phyloP scores from a whole-genome alignment of 1,284 basidiomycete species.

The Fomitopsis palustris region DNA sequence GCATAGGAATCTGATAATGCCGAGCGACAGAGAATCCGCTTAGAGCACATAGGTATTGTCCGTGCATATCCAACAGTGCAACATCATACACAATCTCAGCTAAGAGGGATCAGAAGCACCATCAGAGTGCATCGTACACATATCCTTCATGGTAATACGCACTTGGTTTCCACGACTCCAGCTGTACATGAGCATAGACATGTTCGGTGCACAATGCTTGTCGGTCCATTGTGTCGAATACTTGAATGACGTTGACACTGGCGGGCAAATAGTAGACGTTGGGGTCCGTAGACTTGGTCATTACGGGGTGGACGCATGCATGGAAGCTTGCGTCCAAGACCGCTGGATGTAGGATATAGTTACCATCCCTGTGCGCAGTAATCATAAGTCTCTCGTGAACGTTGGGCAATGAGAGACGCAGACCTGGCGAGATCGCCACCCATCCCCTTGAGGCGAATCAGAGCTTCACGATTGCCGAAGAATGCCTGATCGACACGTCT shows the following conservation, averaged over 20 bases:
- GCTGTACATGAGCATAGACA: no score
- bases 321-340: constrained; percentile 35
- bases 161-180: no score
- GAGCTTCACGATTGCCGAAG: constrained; percentile 1
- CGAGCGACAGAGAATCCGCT: not conserved
- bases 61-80: not conserved
- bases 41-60: not conserved
- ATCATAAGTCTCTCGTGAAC: not conserved
- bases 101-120: not conserved
- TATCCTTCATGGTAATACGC: no score
- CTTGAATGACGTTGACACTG: constrained; percentile 3
- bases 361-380: not conserved
- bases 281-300: constrained; percentile 22
- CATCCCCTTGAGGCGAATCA: constrained; percentile 3
- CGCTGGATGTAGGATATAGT: constrained; percentile 33
- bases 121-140: not conserved
- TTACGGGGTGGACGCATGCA: constrained; percentile 21
- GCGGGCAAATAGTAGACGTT: constrained; percentile 31
- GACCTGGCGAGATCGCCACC: constrained; percentile 2
- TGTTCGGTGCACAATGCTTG: not conserved
- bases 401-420: not conserved
- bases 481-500: not conserved
- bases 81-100: not conserved
- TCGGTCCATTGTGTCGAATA: not conserved
- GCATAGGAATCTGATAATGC: not conserved